phyloP scores from a whole-genome alignment of 352 stramenopile genomes.

The Halophytophthora polymorphica region DNA sequence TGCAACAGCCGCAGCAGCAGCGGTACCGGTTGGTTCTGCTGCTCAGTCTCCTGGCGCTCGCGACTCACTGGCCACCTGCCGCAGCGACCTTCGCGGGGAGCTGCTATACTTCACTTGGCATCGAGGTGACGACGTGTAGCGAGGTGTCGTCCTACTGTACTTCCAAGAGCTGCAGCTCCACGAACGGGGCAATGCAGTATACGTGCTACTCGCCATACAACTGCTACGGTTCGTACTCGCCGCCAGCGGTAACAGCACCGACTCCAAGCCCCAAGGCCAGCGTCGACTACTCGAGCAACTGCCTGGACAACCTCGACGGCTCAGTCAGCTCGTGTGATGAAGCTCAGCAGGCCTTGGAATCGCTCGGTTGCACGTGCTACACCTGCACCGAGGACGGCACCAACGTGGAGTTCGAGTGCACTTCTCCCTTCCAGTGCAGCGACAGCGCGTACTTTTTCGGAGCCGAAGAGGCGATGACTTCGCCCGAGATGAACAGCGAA shows the following conservation, averaged over 20 bases:
- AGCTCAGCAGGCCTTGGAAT: conserved; percentile 4
- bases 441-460: not conserved
- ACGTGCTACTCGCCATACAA: not conserved
- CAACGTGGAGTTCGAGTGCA: conserved; percentile 6
- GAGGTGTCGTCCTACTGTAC: not conserved
- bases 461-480: not conserved
- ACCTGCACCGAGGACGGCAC: conserved; percentile 9
- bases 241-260: not conserved
- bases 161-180: not conserved
- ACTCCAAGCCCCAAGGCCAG: not conserved
- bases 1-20: no score
- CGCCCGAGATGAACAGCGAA: conserved; percentile 3
- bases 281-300: not conserved
- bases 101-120: not conserved
- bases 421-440: conserved; percentile 4
- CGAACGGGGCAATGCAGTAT: not conserved
- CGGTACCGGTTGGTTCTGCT: not conserved
- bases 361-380: conserved; percentile 9
- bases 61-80: not conserved
- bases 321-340: conserved; percentile 9
- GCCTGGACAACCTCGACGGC: not conserved
- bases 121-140: not conserved
- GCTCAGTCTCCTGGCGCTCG: not conserved
- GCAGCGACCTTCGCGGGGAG: not conserved
- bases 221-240: not conserved